Percentiles rank a stretch among this genome's conserved stretches.
Evolutionary conservation across 768 basidiomycete genomes (phyloP).

Genomic region (Suillus alpinus): DNA sequence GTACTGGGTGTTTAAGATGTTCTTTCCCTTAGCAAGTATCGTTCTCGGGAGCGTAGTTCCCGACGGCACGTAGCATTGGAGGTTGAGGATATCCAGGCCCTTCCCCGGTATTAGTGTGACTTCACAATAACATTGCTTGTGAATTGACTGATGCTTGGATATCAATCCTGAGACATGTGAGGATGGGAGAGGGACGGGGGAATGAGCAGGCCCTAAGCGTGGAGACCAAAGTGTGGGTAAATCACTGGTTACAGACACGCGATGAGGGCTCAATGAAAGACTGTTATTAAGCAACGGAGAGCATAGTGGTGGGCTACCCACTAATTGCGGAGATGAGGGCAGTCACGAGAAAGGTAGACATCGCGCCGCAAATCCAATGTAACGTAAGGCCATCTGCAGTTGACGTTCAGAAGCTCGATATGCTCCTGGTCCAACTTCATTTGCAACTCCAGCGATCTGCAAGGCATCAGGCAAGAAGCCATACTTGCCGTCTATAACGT

Average conservation of each 20-base stretch:
- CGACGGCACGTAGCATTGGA: neutral
- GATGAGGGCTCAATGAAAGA: neutral
- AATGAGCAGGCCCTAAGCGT: neutral
- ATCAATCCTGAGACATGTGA: neutral
- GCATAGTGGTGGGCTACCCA: neutral
- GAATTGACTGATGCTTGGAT: neutral
- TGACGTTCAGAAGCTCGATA: neutral
- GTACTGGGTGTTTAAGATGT: neutral
- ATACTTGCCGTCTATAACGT: slow-evolving; percentile 77
- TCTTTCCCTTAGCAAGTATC: too few species aligned
- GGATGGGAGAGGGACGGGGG: neutral
- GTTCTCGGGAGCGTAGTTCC: neutral
- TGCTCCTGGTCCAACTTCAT: slow-evolving; percentile 78
- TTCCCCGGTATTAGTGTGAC: neutral
- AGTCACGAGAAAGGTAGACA: neutral
- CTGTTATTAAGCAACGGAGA: neutral
- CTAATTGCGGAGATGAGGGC: neutral
- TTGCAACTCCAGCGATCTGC: slow-evolving; percentile 83
- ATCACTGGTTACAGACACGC: neutral
- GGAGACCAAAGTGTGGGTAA: neutral
- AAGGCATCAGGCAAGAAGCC: slow-evolving; percentile 79
- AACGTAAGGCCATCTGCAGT: neutral
- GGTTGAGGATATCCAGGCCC: neutral
- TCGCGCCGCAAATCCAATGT: neutral
- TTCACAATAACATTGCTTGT: neutral